Conservation (phyloP, 78 protist species). For the Capsaspora owczarzaki region DNA sequence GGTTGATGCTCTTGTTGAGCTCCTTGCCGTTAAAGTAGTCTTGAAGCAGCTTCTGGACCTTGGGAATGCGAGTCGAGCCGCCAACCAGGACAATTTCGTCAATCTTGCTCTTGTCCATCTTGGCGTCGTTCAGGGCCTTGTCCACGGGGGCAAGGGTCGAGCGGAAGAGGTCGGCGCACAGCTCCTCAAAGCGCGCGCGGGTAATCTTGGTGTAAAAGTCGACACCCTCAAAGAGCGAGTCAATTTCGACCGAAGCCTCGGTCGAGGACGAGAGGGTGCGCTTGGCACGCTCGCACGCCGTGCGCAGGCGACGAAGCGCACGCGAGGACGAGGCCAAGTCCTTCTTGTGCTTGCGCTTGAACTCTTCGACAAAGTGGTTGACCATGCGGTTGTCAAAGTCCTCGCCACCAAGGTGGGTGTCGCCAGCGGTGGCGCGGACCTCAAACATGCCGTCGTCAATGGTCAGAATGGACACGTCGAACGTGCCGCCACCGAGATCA, state of each 20-base stretch:
- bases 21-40: constrained; percentile 68
- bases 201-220: constrained; percentile 90
- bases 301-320: constrained; percentile 84
- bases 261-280: constrained; percentile 74
- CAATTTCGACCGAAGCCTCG: constrained; percentile 89
- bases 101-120: constrained; percentile 60
- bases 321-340: constrained; percentile 61
- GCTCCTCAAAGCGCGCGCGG: constrained; percentile 95
- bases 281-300: constrained; percentile 95
- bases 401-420: constrained; percentile 98
- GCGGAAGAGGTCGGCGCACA: constrained; percentile 83
- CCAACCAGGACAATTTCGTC: constrained; percentile 96
- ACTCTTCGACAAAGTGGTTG: constrained; percentile 64
- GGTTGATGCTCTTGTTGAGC: constrained; percentile 96
- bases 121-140: constrained; percentile 87
- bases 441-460: constrained; percentile 91
- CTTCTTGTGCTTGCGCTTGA: constrained; percentile 78
- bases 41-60: constrained; percentile 78
- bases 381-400: constrained; percentile 91
- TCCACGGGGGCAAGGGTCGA: constrained; percentile 79
- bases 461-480: constrained; percentile 87
- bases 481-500: constrained; percentile 98
- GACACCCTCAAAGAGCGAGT: constrained; percentile 88
- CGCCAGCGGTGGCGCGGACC: constrained; percentile 95
- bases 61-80: constrained; percentile 96